A percentile compares a stretch with the other conserved stretches of the same genome.
phyloP scores from a whole-genome alignment of 768 basidiomycete species.

The Rhodocollybia butyracea region DNA sequence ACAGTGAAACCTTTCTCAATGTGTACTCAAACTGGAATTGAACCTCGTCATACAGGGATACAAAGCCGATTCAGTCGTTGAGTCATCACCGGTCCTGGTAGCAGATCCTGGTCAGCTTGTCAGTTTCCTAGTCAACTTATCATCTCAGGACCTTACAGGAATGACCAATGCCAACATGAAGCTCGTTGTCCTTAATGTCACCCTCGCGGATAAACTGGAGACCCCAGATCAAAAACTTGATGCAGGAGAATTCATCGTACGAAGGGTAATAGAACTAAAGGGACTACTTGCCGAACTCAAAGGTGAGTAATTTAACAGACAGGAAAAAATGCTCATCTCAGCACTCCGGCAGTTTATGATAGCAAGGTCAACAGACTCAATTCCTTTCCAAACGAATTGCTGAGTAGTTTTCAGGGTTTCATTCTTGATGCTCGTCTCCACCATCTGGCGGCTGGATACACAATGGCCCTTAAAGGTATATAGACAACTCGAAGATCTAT shows the following conservation, averaged over 20 bases:
- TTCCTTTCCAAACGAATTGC: neutral
- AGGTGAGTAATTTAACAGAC: constrained; percentile 32
- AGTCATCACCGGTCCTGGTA: constrained; percentile 60
- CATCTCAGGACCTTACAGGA: constrained; percentile 39
- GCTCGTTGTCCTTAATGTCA: constrained; percentile 69
- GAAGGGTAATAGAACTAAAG: constrained; percentile 63
- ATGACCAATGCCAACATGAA: constrained; percentile 96
- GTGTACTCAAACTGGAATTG: neutral
- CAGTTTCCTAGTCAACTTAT: neutral
- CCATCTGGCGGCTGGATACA: constrained; percentile 72
- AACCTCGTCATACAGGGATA: constrained; percentile 44
- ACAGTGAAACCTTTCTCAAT: constrained; percentile 33
- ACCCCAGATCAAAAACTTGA: constrained; percentile 76
- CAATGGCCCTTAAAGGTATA: constrained; percentile 37
- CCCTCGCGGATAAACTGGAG: constrained; percentile 63
- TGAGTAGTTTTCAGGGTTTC: constrained; percentile 39
- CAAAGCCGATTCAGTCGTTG: constrained; percentile 58
- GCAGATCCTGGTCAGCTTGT: constrained; percentile 61
- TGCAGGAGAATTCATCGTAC: constrained; percentile 81
- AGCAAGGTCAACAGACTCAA: neutral
- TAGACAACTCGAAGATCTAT: neutral
- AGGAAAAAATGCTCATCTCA: neutral
- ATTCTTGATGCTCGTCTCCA: constrained; percentile 74
- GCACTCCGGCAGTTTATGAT: constrained; percentile 1
- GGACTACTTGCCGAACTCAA: constrained; percentile 61